These are phyloP conservation scores for Colletotrichum tanaceti DNA, from an alignment of 2,329 filamentous ascomycete species.

Conservation along the genomic window DNA sequence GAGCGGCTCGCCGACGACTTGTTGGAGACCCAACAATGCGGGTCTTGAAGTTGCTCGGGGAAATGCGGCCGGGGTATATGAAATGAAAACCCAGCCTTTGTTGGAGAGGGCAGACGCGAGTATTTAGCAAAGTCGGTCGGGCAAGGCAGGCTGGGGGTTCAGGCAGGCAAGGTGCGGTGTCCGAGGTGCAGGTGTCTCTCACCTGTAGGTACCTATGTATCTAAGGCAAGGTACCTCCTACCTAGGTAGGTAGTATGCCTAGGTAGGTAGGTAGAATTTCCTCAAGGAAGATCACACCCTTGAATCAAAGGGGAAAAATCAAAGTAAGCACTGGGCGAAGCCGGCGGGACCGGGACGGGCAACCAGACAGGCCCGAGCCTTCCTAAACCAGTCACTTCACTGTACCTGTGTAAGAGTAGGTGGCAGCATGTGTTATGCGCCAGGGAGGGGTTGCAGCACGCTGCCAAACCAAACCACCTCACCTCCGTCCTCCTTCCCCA, in stretches of 20 bases:
- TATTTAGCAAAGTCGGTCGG: conserved; percentile 25
- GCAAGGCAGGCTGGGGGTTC: conserved; percentile 7
- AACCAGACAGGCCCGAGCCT: background rate
- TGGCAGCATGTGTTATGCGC: conserved; percentile 24
- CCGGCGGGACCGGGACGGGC: background rate
- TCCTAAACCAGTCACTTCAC: no score
- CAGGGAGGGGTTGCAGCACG: conserved; percentile 4
- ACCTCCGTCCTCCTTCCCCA: background rate
- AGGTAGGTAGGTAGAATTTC: no score
- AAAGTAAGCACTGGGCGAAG: background rate
- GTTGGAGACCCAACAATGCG: conserved; percentile 8
- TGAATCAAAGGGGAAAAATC: background rate
- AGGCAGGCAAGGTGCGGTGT: conserved; percentile 12
- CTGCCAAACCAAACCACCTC: background rate
- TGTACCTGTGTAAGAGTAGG: no score
- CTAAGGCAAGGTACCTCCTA: background rate
- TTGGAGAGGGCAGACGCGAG: conserved; percentile 11
- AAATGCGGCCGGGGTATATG: conserved; percentile 10
- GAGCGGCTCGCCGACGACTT: conserved; percentile 34
- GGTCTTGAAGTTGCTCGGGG: conserved; percentile 11
- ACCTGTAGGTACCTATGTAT: background rate
- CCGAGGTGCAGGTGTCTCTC: background rate
- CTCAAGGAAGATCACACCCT: background rate
- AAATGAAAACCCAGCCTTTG: background rate
- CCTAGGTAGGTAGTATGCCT: no score